Evolutionary conservation across 305 asterid species (phyloP), one percentile per base, ranked within the genome.

Genomic region (Fraxinus xanthoxyloides): DNA sequence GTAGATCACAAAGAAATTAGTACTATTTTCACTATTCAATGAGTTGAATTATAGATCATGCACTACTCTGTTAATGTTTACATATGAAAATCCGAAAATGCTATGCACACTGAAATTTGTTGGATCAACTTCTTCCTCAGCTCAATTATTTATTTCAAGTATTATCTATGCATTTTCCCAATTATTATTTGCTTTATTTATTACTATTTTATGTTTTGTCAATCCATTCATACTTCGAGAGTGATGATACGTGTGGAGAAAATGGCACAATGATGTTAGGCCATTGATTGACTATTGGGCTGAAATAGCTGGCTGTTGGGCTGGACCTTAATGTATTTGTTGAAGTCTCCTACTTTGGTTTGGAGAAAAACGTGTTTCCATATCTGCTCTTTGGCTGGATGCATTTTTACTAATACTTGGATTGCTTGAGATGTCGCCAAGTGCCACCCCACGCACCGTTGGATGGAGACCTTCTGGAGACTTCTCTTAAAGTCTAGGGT

Each of bases 1-100:
- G 98, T 98, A 94, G 97, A 93, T 95, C 91, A 82, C 93, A 0
- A 92, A 98, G 26, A 97, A 94, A 89, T 61, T 94, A 89, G 97
- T 94, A 81, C 74, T 89, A 61, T 89, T 96, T 78, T 98, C 99
- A 3, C 77, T 87, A 81, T 54, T 96, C 89, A 83, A 85, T 82
- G 98, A 94, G 65, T 87, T 92, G 32, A 93, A 90, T 85, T 96
- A 94, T 92, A 87, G 98, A 84, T 94, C 98, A 31, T 93, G 93
- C 85, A 94, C 95, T 30, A 94, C 94, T 28, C 98, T 98, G 10
- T 96, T 89, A 84, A 89, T 98, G 79, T 96, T 96, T 91, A 98
- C 98, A 79, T 93, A 98, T 73, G 97, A 94, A 84, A 90, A 94
- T 84, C 97, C 32, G 91, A 90, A 82, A 95, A 89, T 85, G 86